Base-by-base conservation (phyloP, 2,329 filamentous ascomycete species). In the Elsinoe arachidis region DNA sequence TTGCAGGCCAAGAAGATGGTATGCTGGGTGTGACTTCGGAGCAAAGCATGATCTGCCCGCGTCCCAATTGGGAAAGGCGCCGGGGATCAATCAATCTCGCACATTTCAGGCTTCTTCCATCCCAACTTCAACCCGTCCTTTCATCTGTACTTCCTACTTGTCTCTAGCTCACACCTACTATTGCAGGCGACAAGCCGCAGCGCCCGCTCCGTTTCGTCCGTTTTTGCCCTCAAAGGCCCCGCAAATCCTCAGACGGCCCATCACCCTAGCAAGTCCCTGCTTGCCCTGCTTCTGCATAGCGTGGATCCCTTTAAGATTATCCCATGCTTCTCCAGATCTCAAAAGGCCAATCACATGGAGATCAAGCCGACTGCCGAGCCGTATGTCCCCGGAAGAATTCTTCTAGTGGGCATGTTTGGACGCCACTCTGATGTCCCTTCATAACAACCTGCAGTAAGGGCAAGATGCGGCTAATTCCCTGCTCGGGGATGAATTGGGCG, bases 381-480 rank as follows among this genome's bases (percentile, higher is more conserved):
- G 33, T 15, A 34, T 12, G 30, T 34, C 7, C 17, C 46, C 46
- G 49, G 49, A 39, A 53, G 33, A 53, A 38, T 39, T 53, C 49
- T 19, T 37, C 49, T 53, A 17, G 26, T 12, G 34, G 17, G 35
- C 19, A 6, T 53, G 15, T 17, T 38, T 15, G 15, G 38, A 34
- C 26, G 49, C 49, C 33, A 33, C 19, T 34, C 10, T 51, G 17
- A 15, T 37, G 33, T 38, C 49, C 49, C 35, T 39, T 53, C 49
- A 53, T 53, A 26, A 38, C 49, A 26, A 35, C 33, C 49, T 38
- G 19, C 49, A 53, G 11, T 10, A 23, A 35, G 49, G 26, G 49
- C 26, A 53, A 53, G 49, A 53, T 53, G 49, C 49, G 34, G 49
- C 49, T 46, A 46, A 46, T 46, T 46, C 41, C 17, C 10, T 23